Conservation (phyloP, 768 basidiomycete species). For the Gymnopilus dilepis region DNA sequence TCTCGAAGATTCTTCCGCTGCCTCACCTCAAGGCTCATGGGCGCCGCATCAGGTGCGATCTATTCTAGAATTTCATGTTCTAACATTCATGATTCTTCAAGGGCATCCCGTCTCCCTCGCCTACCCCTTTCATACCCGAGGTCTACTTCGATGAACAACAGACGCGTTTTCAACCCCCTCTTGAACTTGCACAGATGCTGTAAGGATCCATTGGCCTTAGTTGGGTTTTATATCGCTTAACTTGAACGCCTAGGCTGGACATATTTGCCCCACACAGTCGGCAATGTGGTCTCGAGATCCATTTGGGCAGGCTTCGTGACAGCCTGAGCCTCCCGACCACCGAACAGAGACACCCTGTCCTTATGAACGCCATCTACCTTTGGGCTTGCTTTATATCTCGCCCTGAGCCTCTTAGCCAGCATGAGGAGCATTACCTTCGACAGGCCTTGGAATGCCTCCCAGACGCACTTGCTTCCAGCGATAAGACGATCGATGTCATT, state of each 20-base stretch:
- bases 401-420: slow-evolving; percentile 68
- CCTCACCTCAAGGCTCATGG: slow-evolving; percentile 61
- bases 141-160: slow-evolving; percentile 58
- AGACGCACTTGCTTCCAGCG: slow-evolving; percentile 61
- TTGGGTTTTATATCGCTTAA: slow-evolving; percentile 16
- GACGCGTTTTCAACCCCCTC: slow-evolving; percentile 50
- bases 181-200: slow-evolving; percentile 73
- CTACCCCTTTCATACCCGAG: slow-evolving; percentile 52
- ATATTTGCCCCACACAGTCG: slow-evolving; percentile 78
- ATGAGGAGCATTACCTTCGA: slow-evolving; percentile 74
- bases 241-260: slow-evolving; percentile 58
- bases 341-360: slow-evolving; percentile 74
- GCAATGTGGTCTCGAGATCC: slow-evolving; percentile 74
- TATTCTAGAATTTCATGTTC: neutral
- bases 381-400: slow-evolving; percentile 85
- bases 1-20: slow-evolving; percentile 43
- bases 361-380: slow-evolving; percentile 82
- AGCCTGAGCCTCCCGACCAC: slow-evolving; percentile 55
- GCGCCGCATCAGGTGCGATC: slow-evolving; percentile 40
- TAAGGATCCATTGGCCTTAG: slow-evolving; percentile 37
- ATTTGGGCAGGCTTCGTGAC: slow-evolving; percentile 69
- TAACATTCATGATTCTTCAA: slow-evolving; percentile 24
- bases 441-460: slow-evolving; percentile 66
- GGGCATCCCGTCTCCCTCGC: slow-evolving; percentile 55
- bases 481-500: slow-evolving; percentile 70